These are phyloP conservation scores for Parachaetomium inaequale DNA, from an alignment of 495 filamentous ascomycete species.

Conservation along the genomic window DNA sequence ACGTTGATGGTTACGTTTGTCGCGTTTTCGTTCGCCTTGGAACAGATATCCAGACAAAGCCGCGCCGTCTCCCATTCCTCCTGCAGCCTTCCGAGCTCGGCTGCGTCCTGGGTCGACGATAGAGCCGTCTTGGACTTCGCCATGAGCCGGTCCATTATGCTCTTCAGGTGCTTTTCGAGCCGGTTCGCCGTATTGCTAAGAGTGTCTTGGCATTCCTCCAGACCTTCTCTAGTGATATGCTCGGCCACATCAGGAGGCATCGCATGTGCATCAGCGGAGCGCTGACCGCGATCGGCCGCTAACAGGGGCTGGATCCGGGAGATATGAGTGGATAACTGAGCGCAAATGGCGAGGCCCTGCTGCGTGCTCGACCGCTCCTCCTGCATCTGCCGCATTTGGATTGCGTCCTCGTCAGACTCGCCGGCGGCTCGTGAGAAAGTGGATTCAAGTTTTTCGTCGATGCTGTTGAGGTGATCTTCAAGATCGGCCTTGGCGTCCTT, in stretches of 20 bases:
- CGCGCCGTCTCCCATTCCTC: slow-evolving; percentile 12
- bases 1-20: slow-evolving; percentile 6
- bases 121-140: slow-evolving; percentile 2
- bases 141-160: slow-evolving; percentile 1
- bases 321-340: slow-evolving; percentile 37
- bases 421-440: slow-evolving; percentile 19
- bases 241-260: neutral
- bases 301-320: slow-evolving; percentile 23
- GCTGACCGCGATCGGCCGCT: neutral
- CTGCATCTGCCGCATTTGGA: slow-evolving; percentile 32
- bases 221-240: neutral
- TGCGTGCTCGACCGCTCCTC: slow-evolving; percentile 43
- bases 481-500: slow-evolving; percentile 2
- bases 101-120: slow-evolving; percentile 3
- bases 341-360: slow-evolving; percentile 45
- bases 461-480: slow-evolving; percentile 4
- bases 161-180: slow-evolving; percentile 1
- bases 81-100: slow-evolving; percentile 5
- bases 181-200: slow-evolving; percentile 1
- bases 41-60: slow-evolving; percentile 9
- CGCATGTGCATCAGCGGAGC: neutral
- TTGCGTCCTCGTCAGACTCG: slow-evolving; percentile 29
- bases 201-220: slow-evolving; percentile 1
- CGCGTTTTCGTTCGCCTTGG: slow-evolving; percentile 10
- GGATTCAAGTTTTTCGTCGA: slow-evolving; percentile 22